Conservation (phyloP, 176 grass and related monocot genomes). For the Oryza meridionalis region DNA sequence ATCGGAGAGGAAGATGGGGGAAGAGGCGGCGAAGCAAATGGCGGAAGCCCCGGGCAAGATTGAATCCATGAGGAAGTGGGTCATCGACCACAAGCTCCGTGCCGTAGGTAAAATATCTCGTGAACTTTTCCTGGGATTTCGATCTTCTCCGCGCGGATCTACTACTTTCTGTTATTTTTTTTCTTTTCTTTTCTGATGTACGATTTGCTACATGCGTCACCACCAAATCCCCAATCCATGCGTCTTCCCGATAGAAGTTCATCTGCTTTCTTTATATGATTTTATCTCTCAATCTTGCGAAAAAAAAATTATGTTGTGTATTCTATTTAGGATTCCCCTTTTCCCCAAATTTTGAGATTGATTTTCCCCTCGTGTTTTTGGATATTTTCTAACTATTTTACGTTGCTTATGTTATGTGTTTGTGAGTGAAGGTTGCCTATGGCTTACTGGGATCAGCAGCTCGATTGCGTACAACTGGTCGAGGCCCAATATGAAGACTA, state of each 20-base stretch:
- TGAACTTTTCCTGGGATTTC: neutral
- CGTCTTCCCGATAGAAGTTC: neutral
- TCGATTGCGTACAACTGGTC: constrained; percentile 99
- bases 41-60: constrained; percentile 68
- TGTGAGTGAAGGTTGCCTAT: constrained; percentile 64
- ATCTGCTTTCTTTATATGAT: neutral
- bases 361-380: neutral
- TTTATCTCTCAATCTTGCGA: neutral
- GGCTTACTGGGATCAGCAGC: constrained; percentile 81
- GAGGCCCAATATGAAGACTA: constrained; percentile 88
- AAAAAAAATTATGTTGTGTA: neutral
- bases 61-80: constrained; percentile 81
- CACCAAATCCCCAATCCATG: neutral
- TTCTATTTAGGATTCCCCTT: neutral
- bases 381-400: constrained; percentile 38
- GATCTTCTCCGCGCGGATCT: constrained; percentile 22
- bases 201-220: neutral
- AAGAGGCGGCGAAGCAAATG: constrained; percentile 57
- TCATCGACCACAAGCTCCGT: constrained; percentile 94
- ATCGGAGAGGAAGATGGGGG: neutral
- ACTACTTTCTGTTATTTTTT: neutral
- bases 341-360: constrained; percentile 6
- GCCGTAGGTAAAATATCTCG: constrained; percentile 71
- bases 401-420: constrained; percentile 12
- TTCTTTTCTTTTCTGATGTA: neutral